Conservation (phyloP, 1,284 basidiomycete genomes). For the Cerrena zonata region DNA sequence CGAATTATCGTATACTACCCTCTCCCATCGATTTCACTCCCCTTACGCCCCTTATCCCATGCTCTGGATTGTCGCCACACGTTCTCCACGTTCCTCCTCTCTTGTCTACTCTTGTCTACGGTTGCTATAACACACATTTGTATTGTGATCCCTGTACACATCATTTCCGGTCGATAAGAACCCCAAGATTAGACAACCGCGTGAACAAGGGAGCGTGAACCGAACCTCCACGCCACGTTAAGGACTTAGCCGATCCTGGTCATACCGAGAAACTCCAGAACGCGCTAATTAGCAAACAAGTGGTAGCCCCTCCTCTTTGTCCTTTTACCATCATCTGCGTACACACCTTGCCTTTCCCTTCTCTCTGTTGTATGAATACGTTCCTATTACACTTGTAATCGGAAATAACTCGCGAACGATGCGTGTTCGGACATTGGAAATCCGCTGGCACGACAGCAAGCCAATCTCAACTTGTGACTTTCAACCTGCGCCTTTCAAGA, state of each 20-base stretch:
- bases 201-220: too few relatives aligned
- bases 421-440: slow-evolving; percentile 82
- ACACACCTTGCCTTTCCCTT: neutral
- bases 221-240: neutral
- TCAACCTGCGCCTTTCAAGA: slow-evolving; percentile 73
- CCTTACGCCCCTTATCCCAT: too few relatives aligned
- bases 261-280: neutral
- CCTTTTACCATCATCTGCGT: neutral
- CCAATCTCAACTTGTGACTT: slow-evolving; percentile 94
- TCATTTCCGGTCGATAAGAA: neutral
- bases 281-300: slow-evolving; percentile 2
- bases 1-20: slow-evolving; percentile 15
- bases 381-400: neutral
- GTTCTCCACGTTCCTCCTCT: too few relatives aligned
- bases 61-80: too few relatives aligned
- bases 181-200: neutral
- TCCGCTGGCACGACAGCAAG: slow-evolving; percentile 91
- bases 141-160: neutral
- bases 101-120: neutral
- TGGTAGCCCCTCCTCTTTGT: slow-evolving; percentile 8
- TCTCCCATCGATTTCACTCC: neutral
- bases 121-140: neutral
- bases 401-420: slow-evolving; percentile 32
- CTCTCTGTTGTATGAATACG: neutral
- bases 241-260: too few relatives aligned